Conservation (phyloP, 1,284 basidiomycete genomes). For the Fereydounia khargensis region DNA sequence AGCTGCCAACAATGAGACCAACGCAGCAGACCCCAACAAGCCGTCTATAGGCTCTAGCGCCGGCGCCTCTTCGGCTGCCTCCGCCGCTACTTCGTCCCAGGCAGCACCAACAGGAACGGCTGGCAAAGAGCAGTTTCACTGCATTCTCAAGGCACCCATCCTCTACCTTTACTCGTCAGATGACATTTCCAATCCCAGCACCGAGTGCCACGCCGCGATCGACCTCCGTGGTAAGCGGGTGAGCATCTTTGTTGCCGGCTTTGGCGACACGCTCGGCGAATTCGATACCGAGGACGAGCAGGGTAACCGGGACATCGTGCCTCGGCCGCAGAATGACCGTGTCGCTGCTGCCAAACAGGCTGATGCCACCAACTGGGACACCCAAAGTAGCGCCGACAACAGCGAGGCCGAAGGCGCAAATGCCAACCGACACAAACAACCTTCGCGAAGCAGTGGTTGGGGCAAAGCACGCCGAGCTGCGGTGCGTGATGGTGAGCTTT, state of each 20-base stretch:
- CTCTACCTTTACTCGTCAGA: conserved; percentile 54
- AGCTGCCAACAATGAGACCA: conserved; percentile 2
- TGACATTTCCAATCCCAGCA: conserved; percentile 34
- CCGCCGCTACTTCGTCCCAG: conserved; percentile 9
- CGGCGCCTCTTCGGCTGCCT: conserved; percentile 1
- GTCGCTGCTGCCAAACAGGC: conserved; percentile 3
- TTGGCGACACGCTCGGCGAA: conserved; percentile 49
- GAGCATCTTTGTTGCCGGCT: conserved; percentile 42
- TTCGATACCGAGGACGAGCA: conserved; percentile 15
- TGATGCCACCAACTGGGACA: background rate
- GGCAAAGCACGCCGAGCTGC: conserved; percentile 24
- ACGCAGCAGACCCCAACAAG: background rate
- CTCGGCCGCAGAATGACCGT: conserved; percentile 7
- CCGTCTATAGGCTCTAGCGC: too few species aligned
- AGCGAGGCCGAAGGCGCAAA: background rate
- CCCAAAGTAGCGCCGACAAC: background rate
- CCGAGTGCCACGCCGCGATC: conserved; percentile 52
- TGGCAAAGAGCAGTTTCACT: conserved; percentile 41
- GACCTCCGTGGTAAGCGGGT: conserved; percentile 50
- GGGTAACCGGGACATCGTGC: conserved; percentile 6
- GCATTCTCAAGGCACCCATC: conserved; percentile 50
- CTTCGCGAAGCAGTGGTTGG: conserved; percentile 12
- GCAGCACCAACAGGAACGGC: conserved; percentile 7
- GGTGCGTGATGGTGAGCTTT: conserved; percentile 50
- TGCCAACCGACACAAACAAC: too few species aligned